These are phyloP conservation scores for Talaromyces sp. DNA, from an alignment of 2,329 filamentous ascomycete species.

Conservation along the genomic window DNA sequence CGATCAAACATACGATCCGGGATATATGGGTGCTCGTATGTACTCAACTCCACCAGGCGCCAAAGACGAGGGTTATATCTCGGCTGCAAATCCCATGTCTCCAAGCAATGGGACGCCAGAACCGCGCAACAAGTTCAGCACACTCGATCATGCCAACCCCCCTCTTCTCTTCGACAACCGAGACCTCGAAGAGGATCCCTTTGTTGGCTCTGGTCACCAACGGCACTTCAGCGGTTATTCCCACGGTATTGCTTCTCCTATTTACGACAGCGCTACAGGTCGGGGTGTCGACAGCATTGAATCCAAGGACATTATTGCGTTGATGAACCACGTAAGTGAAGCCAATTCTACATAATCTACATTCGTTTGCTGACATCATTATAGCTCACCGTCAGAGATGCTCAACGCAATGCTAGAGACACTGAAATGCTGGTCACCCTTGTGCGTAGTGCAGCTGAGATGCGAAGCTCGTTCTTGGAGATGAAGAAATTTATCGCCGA, in stretches of 20 bases:
- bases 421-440: conserved; percentile 95
- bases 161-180: conserved; percentile 50
- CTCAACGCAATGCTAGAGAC: conserved; percentile 90
- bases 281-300: conserved; percentile 87
- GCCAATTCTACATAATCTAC: conserved; percentile 26
- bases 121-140: conserved; percentile 50
- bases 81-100: conserved; percentile 63
- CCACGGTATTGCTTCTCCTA: conserved; percentile 81
- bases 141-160: conserved; percentile 52
- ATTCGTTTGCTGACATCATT: conserved; percentile 28
- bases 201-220: conserved; percentile 60
- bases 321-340: conserved; percentile 85
- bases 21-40: conserved; percentile 37
- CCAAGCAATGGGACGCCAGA: conserved; percentile 50
- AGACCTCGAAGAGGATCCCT: conserved; percentile 55
- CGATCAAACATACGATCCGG: conserved; percentile 65
- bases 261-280: conserved; percentile 88
- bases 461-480: conserved; percentile 94
- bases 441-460: conserved; percentile 90
- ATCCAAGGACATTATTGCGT: conserved; percentile 90
- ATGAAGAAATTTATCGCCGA: conserved; percentile 90
- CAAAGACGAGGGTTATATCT: conserved; percentile 91
- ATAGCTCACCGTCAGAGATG: conserved; percentile 88
- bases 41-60: conserved; percentile 58
- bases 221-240: conserved; percentile 85